Conservation (phyloP, 75 land plant genomes). For the Pseudotsuga menziesii region DNA sequence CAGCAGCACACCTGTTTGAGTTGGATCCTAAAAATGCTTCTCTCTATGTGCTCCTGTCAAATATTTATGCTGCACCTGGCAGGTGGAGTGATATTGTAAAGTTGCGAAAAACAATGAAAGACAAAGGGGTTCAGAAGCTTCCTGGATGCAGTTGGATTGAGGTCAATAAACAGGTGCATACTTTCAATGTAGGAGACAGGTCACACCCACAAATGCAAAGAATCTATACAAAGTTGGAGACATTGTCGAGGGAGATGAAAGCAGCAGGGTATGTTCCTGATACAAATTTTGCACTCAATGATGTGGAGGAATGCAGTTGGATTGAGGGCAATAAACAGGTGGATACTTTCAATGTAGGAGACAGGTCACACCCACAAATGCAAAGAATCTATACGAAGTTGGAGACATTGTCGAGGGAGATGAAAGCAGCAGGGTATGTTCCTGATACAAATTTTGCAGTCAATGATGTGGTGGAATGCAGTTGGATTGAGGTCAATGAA, state of each 20-base stretch:
- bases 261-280: conserved; percentile 8
- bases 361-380: conserved; percentile 13
- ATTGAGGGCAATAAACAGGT: conserved; percentile 15
- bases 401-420: conserved; percentile 15
- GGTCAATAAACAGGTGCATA: conserved; percentile 11
- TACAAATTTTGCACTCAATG: conserved; percentile 3
- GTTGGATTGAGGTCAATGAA: conserved; percentile 17
- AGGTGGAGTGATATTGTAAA: conserved; percentile 15
- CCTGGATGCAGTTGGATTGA: conserved; percentile 27
- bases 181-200: conserved; percentile 14
- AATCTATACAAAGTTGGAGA: conserved; percentile 18
- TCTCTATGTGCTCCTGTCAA: conserved; percentile 19
- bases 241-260: conserved; percentile 17
- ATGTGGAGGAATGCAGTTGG: conserved; percentile 4
- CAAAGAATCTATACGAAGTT: conserved; percentile 15
- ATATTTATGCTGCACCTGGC: conserved; percentile 19
- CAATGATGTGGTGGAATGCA: not conserved
- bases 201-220: conserved; percentile 10
- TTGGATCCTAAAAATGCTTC: conserved; percentile 20
- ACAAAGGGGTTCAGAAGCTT: conserved; percentile 8
- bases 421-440: conserved; percentile 13
- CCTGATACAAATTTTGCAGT: conserved; percentile 8
- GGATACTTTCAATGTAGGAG: conserved; percentile 11
- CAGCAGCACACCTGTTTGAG: conserved; percentile 3
- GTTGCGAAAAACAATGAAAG: conserved; percentile 13